Conservation (phyloP, 2,329 filamentous ascomycete species). For the Aspergillus transmontanensis region DNA sequence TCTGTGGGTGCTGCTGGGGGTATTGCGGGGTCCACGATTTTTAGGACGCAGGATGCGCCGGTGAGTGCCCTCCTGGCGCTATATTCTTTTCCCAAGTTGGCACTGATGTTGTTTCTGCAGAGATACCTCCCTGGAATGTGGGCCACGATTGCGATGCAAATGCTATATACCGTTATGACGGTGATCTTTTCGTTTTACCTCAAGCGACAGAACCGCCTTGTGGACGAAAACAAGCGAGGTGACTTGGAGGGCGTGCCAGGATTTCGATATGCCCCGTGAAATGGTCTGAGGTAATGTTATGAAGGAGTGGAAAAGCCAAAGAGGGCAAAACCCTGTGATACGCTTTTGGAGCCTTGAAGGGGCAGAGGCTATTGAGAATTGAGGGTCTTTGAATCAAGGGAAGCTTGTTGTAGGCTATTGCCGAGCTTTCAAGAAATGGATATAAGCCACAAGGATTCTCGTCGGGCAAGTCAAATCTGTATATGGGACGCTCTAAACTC, state of each 20-base stretch:
- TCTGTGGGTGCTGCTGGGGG: not conserved
- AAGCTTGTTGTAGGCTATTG: too few relatives aligned
- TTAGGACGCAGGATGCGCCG: not conserved
- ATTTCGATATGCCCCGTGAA: not conserved
- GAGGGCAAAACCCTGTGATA: too few relatives aligned
- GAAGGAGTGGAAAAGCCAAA: not conserved
- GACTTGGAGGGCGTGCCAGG: not conserved
- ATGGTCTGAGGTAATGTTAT: not conserved
- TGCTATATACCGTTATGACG: not conserved
- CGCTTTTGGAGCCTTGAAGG: too few relatives aligned
- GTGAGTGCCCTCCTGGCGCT: not conserved
- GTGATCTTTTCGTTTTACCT: not conserved
- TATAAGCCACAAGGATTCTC: too few relatives aligned
- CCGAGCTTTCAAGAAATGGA: too few relatives aligned
- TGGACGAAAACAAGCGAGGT: not conserved
- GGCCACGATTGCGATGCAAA: not conserved
- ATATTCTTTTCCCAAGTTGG: not conserved
- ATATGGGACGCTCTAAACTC: too few relatives aligned
- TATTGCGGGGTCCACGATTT: not conserved
- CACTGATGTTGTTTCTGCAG: not conserved
- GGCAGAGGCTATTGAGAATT: too few relatives aligned
- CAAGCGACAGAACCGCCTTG: not conserved
- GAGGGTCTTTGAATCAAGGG: too few relatives aligned
- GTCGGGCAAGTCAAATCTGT: too few relatives aligned
- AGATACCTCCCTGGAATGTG: not conserved